Evolutionary conservation across 192 early-diverging fungal species (phyloP).

Genomic region (Umbelopsis sp.): DNA sequence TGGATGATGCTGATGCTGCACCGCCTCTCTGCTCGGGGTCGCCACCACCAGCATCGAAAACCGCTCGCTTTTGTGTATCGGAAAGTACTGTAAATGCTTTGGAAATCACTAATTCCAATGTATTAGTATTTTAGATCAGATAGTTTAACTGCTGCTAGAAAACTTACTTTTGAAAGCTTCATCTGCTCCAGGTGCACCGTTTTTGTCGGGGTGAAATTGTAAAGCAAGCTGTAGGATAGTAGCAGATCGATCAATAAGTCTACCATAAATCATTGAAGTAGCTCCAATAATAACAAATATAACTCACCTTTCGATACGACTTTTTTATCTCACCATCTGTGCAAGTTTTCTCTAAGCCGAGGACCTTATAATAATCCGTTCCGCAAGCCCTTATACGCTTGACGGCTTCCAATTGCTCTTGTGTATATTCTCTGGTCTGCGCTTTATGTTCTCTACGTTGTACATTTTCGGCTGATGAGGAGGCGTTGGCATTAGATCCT

Average conservation of each 20-base stretch:
- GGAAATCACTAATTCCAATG: conserved; percentile 66
- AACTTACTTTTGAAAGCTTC: conserved; percentile 90
- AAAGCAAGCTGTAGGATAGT: conserved; percentile 68
- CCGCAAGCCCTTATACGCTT: conserved; percentile 74
- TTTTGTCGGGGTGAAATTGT: conserved; percentile 96
- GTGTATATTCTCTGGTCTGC: conserved; percentile 63
- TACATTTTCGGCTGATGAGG: conserved; percentile 23
- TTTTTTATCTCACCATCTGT: conserved; percentile 87
- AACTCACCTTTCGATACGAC: conserved; percentile 85
- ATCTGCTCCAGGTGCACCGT: conserved; percentile 91
- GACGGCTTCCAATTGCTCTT: conserved; percentile 79
- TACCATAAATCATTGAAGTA: neutral
- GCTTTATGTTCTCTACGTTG: conserved; percentile 35
- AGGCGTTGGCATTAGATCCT: conserved; percentile 18
- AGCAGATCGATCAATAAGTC: neutral
- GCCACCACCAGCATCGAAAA: conserved; percentile 86
- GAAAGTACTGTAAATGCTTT: conserved; percentile 90
- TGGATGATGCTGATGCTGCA: conserved; percentile 40
- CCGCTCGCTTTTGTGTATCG: conserved; percentile 79
- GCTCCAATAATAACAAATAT: too few species aligned
- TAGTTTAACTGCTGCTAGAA: neutral
- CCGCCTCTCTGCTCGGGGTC: conserved; percentile 61
- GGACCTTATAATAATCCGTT: conserved; percentile 80
- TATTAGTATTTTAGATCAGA: neutral
- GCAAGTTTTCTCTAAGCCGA: conserved; percentile 76